Percentiles rank a stretch among this genome's conserved stretches.
Evolutionary conservation across 305 asterid species (phyloP).

Genomic region (Solanum hybrid): DNA sequence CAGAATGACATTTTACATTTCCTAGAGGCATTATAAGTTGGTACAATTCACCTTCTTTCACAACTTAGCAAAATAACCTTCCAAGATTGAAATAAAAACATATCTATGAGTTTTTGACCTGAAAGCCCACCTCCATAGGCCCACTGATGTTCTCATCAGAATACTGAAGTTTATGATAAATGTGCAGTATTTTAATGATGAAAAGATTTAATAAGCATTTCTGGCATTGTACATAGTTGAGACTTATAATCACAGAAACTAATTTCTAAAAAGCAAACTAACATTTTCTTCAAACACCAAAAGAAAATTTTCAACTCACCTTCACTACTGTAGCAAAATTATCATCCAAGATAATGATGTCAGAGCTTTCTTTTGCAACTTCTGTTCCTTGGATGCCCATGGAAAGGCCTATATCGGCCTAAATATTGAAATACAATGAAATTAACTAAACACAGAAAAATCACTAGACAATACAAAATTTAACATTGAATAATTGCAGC

Average conservation of each 20-base stretch:
- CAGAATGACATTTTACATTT: background rate
- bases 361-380: constrained; percentile 97
- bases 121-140: constrained; percentile 1
- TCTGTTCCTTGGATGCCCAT: constrained; percentile 99
- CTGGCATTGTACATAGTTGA: background rate
- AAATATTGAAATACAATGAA: constrained; percentile 7
- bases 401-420: constrained; percentile 95
- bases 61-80: background rate
- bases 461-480: background rate
- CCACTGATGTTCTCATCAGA: background rate
- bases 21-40: background rate
- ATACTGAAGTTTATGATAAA: background rate
- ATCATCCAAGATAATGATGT: constrained; percentile 86
- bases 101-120: background rate
- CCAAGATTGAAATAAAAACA: background rate
- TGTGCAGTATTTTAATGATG: background rate
- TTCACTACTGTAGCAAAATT: constrained; percentile 90
- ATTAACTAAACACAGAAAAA: background rate
- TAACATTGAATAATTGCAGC: background rate
- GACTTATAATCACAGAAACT: background rate
- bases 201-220: background rate
- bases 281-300: background rate
- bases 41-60: background rate
- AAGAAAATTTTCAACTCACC: constrained; percentile 30
- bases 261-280: background rate